Evolutionary conservation across 495 filamentous ascomycete genomes (phyloP), one percentile per base, ranked within the genome.

Genomic region (Trichocladium antarcticum): DNA sequence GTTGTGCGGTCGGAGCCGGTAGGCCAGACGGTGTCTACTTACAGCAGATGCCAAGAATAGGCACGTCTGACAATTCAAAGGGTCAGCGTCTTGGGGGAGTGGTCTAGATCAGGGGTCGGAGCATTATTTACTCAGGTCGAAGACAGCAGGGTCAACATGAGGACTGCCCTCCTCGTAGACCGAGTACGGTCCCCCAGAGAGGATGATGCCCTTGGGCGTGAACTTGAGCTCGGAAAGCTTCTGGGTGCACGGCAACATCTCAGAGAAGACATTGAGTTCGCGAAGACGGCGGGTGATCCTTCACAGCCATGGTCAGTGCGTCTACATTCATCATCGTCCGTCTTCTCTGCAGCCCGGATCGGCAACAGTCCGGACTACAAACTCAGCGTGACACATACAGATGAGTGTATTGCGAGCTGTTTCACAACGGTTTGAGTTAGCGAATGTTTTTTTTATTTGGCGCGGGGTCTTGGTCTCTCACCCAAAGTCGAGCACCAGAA

Each of bases 211-310:
- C 64, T 85, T 87, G 15, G 90, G 90, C 57, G 78, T 85, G 74
- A 75, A 96, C 20, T 70, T 55, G 11, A 97, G 76, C 40, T 93
- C 85, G 6, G 76, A 65, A 11, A 96, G 61, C 72, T 89, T 93
- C 47, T 82, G 79, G 46, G 87, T 96, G 72, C 90, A 96, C 24
- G 89, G 89, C 38, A 95, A 78, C 81, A 96, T 84, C 71, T 97
- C 90, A 35, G 78, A 79, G 73, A 84, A 95, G 63, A 97, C 76
- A 72, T 85, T 83, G 68, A 95, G 53, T 42, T 55, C 52, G 20
- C 52, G 52, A 6, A 55, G 52, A 24, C 52, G 52, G 37, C 52
- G 52, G 34, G 52, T 55, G 42, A 55, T 55, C 32, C 52, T 55
- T 55, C 31, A 27, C 16, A 35, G 17, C 9, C 45, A 28, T 16